These are phyloP conservation scores for Plantago elongata DNA, from an alignment of 257 asterid genomes.

Conservation along the genomic window DNA sequence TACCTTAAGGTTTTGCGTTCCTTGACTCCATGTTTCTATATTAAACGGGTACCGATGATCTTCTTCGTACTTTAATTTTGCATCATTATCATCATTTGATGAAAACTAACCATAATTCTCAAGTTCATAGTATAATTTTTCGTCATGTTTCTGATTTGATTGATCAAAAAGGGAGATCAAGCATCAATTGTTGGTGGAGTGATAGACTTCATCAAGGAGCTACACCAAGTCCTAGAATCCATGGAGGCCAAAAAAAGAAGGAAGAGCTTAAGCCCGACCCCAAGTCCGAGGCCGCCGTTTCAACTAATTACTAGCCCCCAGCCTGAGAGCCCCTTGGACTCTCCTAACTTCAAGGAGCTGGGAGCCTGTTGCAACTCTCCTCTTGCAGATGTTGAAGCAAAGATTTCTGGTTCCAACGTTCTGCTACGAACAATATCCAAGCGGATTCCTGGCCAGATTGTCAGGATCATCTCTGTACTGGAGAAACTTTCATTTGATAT, in stretches of 20 bases:
- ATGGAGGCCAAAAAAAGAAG: conserved; percentile 71
- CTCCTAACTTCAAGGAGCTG: conserved; percentile 43
- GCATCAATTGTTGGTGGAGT: conserved; percentile 94
- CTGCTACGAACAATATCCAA: conserved; percentile 58
- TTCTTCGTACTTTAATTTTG: background rate
- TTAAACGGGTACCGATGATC: conserved; percentile 55
- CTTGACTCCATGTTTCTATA: conserved; percentile 90
- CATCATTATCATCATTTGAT: no score
- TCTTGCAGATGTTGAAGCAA: conserved; percentile 80
- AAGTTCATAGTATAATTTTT: no score
- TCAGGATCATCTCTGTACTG: conserved; percentile 58
- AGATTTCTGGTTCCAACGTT: conserved; percentile 71
- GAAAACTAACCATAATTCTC: no score
- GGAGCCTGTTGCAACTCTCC: conserved; percentile 91
- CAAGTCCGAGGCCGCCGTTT: conserved; percentile 43
- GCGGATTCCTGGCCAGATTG: conserved; percentile 66
- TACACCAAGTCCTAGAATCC: conserved; percentile 74
- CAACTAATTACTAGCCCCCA: conserved; percentile 36
- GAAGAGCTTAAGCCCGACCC: conserved; percentile 65
- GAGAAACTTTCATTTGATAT: conserved; percentile 69
- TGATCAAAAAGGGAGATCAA: conserved; percentile 71
- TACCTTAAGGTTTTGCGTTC: conserved; percentile 89
- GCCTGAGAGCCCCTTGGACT: conserved; percentile 33
- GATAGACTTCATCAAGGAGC: conserved; percentile 87
- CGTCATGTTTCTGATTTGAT: no score